These are phyloP conservation scores for Isoetes taiwanensis DNA, from an alignment of 75 land plant species.

Conservation along the genomic window DNA sequence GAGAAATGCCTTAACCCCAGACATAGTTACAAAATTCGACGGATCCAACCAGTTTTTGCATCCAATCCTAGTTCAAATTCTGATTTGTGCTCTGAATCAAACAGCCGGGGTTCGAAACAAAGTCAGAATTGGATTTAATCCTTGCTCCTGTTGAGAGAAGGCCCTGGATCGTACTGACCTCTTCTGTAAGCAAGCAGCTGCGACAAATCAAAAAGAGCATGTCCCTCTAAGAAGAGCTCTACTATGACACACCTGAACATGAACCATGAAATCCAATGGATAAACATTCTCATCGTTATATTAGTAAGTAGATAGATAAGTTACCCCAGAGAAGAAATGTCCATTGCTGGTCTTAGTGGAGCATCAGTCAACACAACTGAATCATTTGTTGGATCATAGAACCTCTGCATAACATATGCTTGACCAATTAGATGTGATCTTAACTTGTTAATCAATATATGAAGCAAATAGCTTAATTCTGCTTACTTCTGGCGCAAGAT, in stretches of 20 bases:
- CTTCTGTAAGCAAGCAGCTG: not conserved
- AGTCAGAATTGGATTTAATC: too few species aligned
- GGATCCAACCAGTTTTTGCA: too few species aligned
- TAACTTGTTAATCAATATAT: not conserved
- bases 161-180: not conserved
- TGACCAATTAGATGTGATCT: not conserved
- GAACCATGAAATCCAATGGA: not conserved
- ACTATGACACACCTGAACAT: not conserved
- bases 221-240: constrained; percentile 5
- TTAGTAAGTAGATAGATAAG: not conserved
- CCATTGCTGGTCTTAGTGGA: constrained; percentile 1
- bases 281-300: not conserved
- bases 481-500: constrained; percentile 1
- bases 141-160: too few species aligned
- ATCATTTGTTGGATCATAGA: constrained; percentile 4
- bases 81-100: too few species aligned
- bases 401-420: not conserved
- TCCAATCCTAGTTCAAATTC: too few species aligned
- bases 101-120: too few species aligned
- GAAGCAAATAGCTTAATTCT: not conserved
- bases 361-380: not conserved
- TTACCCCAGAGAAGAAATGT: constrained; percentile 3
- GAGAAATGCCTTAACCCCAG: too few species aligned
- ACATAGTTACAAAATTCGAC: too few species aligned
- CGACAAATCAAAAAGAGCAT: not conserved